Evolutionary conservation across 306 rosid genomes (phyloP), one percentile per base, ranked within the genome.

Genomic region (Cucurbita ficifolia): DNA sequence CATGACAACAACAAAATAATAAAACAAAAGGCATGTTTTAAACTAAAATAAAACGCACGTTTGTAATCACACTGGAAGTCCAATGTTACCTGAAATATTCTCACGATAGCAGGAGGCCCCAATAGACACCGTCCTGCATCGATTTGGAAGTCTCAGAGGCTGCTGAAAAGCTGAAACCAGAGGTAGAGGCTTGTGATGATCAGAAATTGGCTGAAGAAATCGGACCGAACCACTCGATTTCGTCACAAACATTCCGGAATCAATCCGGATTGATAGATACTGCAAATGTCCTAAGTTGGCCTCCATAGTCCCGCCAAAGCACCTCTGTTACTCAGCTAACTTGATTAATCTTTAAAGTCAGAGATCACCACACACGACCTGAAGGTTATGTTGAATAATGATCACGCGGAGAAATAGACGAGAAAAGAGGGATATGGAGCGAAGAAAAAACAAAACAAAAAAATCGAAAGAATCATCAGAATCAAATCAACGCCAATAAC

Each of bases 101-200:
- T 86, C 78, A 60, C 82, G 87, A 11, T 91, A 89, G 79, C 83
- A 87, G 21, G 84, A 74, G 78, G 84, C 84, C 74, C 75, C 85
- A 73, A 88, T 50, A 24, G 80, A 73, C 19, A 76, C 65, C 50
- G 48, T 70, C 62, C 80, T 79, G 76, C 74, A 78, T 14, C 84
- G 81, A 75, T 60, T 84, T 0, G 89, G 77, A 42, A 55, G 19
- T 55, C 62, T 75, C 55, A 40, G 38, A 49, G 68, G 69, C 10
- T 63, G 87, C 40, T 68, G 76, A 46, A 78, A 82, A 70, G 80
- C 78, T 4, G 88, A 83, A 78, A 74, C 83, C 40, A 80, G 62
- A 76, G 40, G 56, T 43, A 13, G 87, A 80, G 79, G 62, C 56
- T 65, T 82, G 77, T 69, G 79, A 17, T 70, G 82, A 43, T 83